Evolutionary conservation across 1,284 basidiomycete species (phyloP), one percentile per base, ranked within the genome.

Genomic region (Coriolopsis trogii): DNA sequence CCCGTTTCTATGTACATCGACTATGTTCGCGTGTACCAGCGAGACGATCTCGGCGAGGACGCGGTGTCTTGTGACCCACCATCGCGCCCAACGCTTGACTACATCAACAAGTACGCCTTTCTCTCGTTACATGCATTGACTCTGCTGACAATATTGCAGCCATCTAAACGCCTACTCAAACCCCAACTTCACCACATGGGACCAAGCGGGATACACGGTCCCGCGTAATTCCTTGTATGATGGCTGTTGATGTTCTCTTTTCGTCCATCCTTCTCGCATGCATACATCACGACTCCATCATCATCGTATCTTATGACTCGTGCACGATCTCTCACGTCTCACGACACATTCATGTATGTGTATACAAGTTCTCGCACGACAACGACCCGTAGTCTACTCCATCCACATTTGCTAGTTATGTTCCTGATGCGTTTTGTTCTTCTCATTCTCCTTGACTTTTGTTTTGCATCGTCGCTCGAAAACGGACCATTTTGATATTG

Each of bases 1-100:
- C 90, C 90, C 2, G 69, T 74, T 20, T 71, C 74, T 59, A 89
- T 91, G 85, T 82, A 80, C 57, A 69, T 92, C 48, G 89, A 92
- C 66, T 91, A 91, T 58, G 76, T 92, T 15, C 84, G 89, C 29
- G 76, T 92, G 38, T 92, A 92, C 59, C 89, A 92, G 68, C 78
- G 85, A 23, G 65, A 79, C 49, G 86, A 79, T 21, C 66, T 79
- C 26, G 70, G 74, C 64, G 74, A 84, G 43, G 82, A 79, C 4
- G 58, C 86, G 38, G 79, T 78, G 2, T 46, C 57, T 16, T 91
- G 89, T 60, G 71, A 85, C 64, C 89, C 89, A 15, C 68, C 80
- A 4, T 73, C 70, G 30, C 75, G 79, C 55, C 89, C 89, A 2
- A 91, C 77, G 3, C 43, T 65, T 12, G 65, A 74, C 37, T 79